Evolutionary conservation across 441 rosid species (phyloP), one percentile per base, ranked within the genome.

Genomic region (Euphorbia celastroides): DNA sequence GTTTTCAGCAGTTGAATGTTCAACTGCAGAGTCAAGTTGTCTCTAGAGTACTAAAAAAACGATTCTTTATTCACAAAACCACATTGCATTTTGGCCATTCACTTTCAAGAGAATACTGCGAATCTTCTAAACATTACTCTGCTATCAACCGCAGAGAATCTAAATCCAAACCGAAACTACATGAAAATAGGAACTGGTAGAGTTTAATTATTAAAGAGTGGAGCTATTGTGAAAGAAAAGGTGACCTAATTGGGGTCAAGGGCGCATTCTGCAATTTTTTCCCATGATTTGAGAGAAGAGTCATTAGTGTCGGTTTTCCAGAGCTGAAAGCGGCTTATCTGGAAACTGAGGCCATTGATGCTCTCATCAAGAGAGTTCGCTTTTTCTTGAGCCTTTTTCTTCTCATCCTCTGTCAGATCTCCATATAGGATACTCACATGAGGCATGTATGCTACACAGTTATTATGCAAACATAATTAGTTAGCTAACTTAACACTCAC

Each of bases 401-500:
- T 92, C 77, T 83, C 89, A 38, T 86, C 88, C 27, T 87, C 92
- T 1, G 83, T 80, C 30, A 90, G 80, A 74, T 86, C 88, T 1
- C 80, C 87, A 26, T 92, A 92, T 1, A 89, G 82, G 32, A 92
- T 73, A 80, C 98, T 92, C 70, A 84, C 66, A 80, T 88, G 98
- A 3, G 96, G 98, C 96, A 88, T 90, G 84, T 89, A 92, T 55
- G 91, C 96, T 92, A 80, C 80, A 60, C n/a, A 73, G 1, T 4
- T 38, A 0, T n/a, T n/a, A n/a, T n/a, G n/a, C 19, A 56, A 26
- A 64, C 36, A 54, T 54, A 5, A 34, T n/a, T 46, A 67, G 36
- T 20, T 50, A 7, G 16, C 17, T 17, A 14, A n/a, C n/a, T n/a
- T n/a, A n/a, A n/a, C n/a, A n/a, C n/a, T n/a, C n/a, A n/a, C n/a